A percentile compares a stretch with the other conserved stretches of the same genome.
phyloP scores from a whole-genome alignment of 2,329 filamentous ascomycete genomes.

The Diaporthe caulivora region DNA sequence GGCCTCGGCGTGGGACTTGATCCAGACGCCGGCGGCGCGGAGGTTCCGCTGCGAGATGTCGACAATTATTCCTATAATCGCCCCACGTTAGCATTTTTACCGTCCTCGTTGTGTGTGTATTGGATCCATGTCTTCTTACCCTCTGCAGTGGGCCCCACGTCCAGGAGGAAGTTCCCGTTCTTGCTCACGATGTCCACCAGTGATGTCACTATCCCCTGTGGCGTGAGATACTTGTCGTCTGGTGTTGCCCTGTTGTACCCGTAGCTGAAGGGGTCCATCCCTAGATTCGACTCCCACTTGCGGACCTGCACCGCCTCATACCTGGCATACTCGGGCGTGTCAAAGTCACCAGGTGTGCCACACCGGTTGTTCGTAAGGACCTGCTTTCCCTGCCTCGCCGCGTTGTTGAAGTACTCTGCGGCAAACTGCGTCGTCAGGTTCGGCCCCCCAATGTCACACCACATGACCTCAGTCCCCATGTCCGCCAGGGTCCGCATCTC shows the following conservation, averaged over 20 bases:
- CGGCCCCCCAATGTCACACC: constrained; percentile 60
- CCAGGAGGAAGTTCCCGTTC: constrained; percentile 48
- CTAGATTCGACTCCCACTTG: constrained; percentile 42
- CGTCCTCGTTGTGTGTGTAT: no score
- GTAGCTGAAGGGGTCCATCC: constrained; percentile 42
- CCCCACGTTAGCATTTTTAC: background rate
- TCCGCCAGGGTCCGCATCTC: constrained; percentile 58
- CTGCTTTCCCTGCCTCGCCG: constrained; percentile 42
- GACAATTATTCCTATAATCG: constrained; percentile 27
- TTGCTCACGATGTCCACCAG: constrained; percentile 48
- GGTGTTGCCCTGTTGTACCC: constrained; percentile 42
- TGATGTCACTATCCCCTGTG: constrained; percentile 43
- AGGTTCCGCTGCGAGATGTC: constrained; percentile 53
- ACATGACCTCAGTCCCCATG: constrained; percentile 59
- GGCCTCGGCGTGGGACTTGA: constrained; percentile 64
- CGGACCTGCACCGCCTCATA: constrained; percentile 36
- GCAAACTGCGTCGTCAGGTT: constrained; percentile 58
- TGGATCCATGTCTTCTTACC: constrained; percentile 13
- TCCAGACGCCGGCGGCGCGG: constrained; percentile 65
- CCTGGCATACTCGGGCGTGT: constrained; percentile 42
- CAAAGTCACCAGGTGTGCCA: constrained; percentile 39
- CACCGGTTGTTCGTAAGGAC: constrained; percentile 39
- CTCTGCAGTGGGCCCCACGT: constrained; percentile 43
- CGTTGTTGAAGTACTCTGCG: constrained; percentile 56
- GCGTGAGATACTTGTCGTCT: constrained; percentile 43